These are phyloP conservation scores for Colletotrichum camelliae DNA, from an alignment of 2,329 filamentous ascomycete species.

Conservation along the genomic window DNA sequence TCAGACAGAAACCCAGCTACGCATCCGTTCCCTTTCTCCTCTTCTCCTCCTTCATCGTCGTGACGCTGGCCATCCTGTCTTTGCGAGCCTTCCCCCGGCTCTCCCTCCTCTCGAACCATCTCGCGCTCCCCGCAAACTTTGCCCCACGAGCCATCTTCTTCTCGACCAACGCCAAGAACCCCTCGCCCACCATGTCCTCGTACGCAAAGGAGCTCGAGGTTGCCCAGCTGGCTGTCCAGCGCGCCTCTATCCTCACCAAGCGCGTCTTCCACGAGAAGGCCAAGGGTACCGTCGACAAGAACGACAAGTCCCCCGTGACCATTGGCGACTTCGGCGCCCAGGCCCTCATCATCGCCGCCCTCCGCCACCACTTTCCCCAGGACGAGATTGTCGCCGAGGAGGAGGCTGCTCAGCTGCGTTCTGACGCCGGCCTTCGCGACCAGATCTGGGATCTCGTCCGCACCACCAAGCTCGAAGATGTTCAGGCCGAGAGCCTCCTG, in stretches of 20 bases:
- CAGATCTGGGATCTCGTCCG: slow-evolving; percentile 85
- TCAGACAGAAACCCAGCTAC: not conserved
- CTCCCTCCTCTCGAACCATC: slow-evolving; percentile 26
- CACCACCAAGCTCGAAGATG: slow-evolving; percentile 71
- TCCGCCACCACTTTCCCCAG: slow-evolving; percentile 86
- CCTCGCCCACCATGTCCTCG: slow-evolving; percentile 36
- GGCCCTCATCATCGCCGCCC: slow-evolving; percentile 90
- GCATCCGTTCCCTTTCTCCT: slow-evolving; percentile 4
- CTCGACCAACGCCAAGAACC: slow-evolving; percentile 10
- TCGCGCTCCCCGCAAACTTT: not conserved
- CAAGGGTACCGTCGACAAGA: slow-evolving; percentile 93
- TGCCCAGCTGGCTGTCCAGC: slow-evolving; percentile 87
- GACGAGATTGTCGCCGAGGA: slow-evolving; percentile 96
- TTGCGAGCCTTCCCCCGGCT: slow-evolving; percentile 24
- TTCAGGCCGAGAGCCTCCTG: slow-evolving; percentile 67
- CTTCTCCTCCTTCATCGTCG: slow-evolving; percentile 13
- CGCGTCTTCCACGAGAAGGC: slow-evolving; percentile 76
- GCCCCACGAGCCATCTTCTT: slow-evolving; percentile 24
- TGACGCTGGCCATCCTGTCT: slow-evolving; percentile 24
- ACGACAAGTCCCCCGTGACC: slow-evolving; percentile 95
- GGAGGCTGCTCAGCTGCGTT: slow-evolving; percentile 80
- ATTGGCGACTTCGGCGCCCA: slow-evolving; percentile 98
- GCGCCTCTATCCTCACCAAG: slow-evolving; percentile 64
- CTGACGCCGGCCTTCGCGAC: slow-evolving; percentile 68
- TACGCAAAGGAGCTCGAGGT: slow-evolving; percentile 83